phyloP scores from a whole-genome alignment of 495 filamentous ascomycete species.

The Xylaria acuta region DNA sequence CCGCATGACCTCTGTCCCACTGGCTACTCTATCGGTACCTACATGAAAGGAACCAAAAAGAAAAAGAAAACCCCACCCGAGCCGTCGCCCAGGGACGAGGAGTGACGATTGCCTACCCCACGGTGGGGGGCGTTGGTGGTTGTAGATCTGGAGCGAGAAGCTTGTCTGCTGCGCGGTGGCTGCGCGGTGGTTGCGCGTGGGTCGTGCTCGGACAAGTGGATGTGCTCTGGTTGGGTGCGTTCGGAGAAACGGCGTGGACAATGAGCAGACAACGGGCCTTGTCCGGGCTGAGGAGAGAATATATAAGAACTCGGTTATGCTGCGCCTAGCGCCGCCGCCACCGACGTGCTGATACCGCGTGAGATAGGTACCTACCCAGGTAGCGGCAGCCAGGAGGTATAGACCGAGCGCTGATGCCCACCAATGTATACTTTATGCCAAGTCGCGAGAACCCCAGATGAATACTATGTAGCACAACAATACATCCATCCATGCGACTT shows the following conservation, averaged over 20 bases:
- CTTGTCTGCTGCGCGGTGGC: constrained; percentile 12
- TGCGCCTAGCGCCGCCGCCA: not conserved
- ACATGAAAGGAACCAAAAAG: not conserved
- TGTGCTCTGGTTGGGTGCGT: constrained; percentile 45
- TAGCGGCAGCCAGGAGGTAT: not conserved
- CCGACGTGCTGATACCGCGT: not conserved
- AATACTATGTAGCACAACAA: not conserved
- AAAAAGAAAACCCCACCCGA: constrained; percentile 10
- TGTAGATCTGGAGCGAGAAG: constrained; percentile 20
- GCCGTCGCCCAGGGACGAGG: not conserved
- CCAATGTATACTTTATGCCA: not conserved
- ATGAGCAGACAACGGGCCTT: not conserved
- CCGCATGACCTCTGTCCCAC: constrained; percentile 12
- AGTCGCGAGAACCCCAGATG: not conserved
- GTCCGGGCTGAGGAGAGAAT: not conserved
- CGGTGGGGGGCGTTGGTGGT: constrained; percentile 5
- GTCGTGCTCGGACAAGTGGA: constrained; percentile 51
- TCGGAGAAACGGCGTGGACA: constrained; percentile 37
- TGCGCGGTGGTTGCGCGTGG: constrained; percentile 23
- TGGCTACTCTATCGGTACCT: constrained; percentile 1
- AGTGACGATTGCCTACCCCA: constrained; percentile 15
- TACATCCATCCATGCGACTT: not conserved
- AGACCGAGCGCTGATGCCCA: not conserved
- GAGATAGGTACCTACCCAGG: not conserved
- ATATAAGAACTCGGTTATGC: constrained; percentile 14